Conservation (phyloP, 2,329 filamentous ascomycete species). For the Aspergillus ochraceus region DNA sequence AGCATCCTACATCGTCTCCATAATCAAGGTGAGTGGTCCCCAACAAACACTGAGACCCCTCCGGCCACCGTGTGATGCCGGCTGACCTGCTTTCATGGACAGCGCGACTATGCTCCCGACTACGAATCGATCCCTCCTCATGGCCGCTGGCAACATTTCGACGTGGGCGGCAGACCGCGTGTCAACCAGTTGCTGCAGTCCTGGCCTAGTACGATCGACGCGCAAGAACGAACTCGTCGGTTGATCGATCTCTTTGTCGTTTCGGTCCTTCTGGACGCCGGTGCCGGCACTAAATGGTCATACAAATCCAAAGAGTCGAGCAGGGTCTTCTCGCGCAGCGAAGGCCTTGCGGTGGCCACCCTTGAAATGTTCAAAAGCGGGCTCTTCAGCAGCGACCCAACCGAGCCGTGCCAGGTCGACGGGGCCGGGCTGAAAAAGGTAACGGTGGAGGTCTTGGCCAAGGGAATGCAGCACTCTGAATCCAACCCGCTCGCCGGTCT, state of each 20-base stretch:
- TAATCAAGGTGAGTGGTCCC: slow-evolving; percentile 73
- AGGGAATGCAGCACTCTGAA: slow-evolving; percentile 79
- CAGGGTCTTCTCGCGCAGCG: slow-evolving; percentile 77
- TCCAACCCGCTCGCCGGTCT: slow-evolving; percentile 81
- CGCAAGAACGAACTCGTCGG: slow-evolving; percentile 53
- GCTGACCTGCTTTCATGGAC: slow-evolving; percentile 10
- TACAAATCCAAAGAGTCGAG: slow-evolving; percentile 92
- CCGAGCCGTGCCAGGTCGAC: slow-evolving; percentile 87
- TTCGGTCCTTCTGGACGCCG: slow-evolving; percentile 65
- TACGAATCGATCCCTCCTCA: slow-evolving; percentile 79
- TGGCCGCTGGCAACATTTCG: slow-evolving; percentile 66
- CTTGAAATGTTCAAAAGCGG: slow-evolving; percentile 94
- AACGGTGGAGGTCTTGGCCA: slow-evolving; percentile 71
- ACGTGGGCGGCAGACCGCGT: slow-evolving; percentile 57
- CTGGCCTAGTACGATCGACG: slow-evolving; percentile 52
- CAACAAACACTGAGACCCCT: not conserved
- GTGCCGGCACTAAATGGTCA: slow-evolving; percentile 85
- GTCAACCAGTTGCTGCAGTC: slow-evolving; percentile 51
- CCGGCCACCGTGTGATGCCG: slow-evolving; percentile 6
- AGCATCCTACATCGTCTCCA: slow-evolving; percentile 82
- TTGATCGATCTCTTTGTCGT: slow-evolving; percentile 64
- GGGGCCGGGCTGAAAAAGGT: slow-evolving; percentile 73
- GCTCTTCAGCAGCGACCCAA: slow-evolving; percentile 77
- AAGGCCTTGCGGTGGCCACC: slow-evolving; percentile 77
- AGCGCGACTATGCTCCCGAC: slow-evolving; percentile 70